A percentile compares a stretch with the other conserved stretches of the same genome.
Conservation (phyloP, 345 rosid genomes). For the Populus ilicifolia region DNA sequence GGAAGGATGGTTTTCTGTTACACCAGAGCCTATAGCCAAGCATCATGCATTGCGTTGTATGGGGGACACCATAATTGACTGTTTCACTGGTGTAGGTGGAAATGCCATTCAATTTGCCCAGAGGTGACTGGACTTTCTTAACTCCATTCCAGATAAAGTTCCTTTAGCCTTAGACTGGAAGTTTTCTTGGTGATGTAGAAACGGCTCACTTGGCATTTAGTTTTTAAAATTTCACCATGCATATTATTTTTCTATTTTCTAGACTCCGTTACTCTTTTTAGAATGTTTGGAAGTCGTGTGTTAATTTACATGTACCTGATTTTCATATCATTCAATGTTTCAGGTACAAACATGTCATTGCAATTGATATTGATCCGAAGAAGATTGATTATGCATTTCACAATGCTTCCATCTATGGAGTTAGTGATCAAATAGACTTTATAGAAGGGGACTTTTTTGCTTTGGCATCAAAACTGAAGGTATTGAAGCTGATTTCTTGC, state of each 20-base stretch:
- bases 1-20: constrained; percentile 99
- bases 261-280: neutral
- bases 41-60: constrained; percentile 78
- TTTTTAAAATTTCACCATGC: neutral
- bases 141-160: constrained; percentile 3
- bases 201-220: constrained; percentile 1
- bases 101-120: constrained; percentile 85
- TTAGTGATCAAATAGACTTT: constrained; percentile 72
- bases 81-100: constrained; percentile 94
- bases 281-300: neutral
- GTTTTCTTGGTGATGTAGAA: neutral
- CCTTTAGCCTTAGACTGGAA: neutral
- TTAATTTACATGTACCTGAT: constrained; percentile 3
- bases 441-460: constrained; percentile 66
- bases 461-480: constrained; percentile 74
- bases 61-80: constrained; percentile 56
- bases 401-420: constrained; percentile 80
- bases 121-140: constrained; percentile 35
- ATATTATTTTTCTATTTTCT: neutral
- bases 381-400: constrained; percentile 76
- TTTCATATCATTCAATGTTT: constrained; percentile 24
- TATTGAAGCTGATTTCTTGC: constrained; percentile 15
- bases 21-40: constrained; percentile 80
- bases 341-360: constrained; percentile 71
- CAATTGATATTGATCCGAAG: constrained; percentile 74